Conservation (phyloP, 2,329 filamentous ascomycete genomes). For the Penicillium sp. region DNA sequence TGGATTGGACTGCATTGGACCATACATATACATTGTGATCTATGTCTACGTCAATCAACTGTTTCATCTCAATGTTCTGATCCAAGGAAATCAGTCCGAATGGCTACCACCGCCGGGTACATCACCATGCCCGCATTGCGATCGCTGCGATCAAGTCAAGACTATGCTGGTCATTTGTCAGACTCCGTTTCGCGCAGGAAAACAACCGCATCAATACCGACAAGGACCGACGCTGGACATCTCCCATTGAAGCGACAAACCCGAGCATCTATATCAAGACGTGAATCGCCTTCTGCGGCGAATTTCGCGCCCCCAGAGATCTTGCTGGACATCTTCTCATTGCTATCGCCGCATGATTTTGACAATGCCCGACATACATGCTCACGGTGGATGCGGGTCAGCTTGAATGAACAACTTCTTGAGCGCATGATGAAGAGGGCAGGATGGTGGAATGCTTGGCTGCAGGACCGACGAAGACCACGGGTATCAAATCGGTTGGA, state of each 20-base stretch:
- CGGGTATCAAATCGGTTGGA: slow-evolving; percentile 39
- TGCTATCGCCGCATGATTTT: slow-evolving; percentile 55
- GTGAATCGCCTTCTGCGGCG: slow-evolving; percentile 25
- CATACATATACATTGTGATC: not conserved
- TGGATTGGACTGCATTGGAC: too few relatives aligned
- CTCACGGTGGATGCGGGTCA: slow-evolving; percentile 60
- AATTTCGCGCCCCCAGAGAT: slow-evolving; percentile 52
- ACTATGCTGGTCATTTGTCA: not conserved
- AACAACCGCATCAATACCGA: not conserved
- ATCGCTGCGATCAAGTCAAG: not conserved
- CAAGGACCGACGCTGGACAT: not conserved
- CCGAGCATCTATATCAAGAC: not conserved
- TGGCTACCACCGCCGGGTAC: not conserved
- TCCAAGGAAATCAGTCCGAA: too few relatives aligned
- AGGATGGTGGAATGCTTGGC: slow-evolving; percentile 55
- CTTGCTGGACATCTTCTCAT: slow-evolving; percentile 49
- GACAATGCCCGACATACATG: slow-evolving; percentile 64
- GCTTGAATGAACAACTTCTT: slow-evolving; percentile 56
- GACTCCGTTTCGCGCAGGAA: not conserved
- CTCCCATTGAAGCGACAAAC: not conserved
- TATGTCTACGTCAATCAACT: too few relatives aligned
- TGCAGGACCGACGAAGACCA: slow-evolving; percentile 29
- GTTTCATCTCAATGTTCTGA: not conserved
- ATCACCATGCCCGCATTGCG: slow-evolving; percentile 3
- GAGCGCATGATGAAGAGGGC: slow-evolving; percentile 57